These are phyloP conservation scores for Colletotrichum trifolii DNA, from an alignment of 2,329 filamentous ascomycete species.

Conservation along the genomic window DNA sequence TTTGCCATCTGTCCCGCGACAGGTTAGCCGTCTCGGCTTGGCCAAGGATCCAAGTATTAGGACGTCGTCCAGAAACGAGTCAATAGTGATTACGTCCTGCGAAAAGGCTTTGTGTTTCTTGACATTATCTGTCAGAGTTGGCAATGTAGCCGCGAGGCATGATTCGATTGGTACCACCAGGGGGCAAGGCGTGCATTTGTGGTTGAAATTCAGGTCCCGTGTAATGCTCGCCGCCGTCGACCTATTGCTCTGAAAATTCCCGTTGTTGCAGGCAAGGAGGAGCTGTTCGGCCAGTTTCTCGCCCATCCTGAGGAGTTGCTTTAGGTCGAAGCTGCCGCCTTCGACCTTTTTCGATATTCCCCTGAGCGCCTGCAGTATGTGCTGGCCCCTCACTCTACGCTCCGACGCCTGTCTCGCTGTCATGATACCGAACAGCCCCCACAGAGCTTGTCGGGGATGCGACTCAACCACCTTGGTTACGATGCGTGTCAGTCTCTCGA, in stretches of 20 bases:
- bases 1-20: conserved; percentile 88
- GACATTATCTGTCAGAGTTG: conserved; percentile 76
- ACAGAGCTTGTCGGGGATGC: conserved; percentile 92
- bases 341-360: conserved; percentile 63
- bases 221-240: conserved; percentile 78
- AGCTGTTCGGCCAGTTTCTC: conserved; percentile 87
- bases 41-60: conserved; percentile 91
- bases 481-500: conserved; percentile 79
- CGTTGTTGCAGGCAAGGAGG: conserved; percentile 81
- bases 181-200: conserved; percentile 82
- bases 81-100: conserved; percentile 85
- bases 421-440: conserved; percentile 88
- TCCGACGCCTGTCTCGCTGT: conserved; percentile 80
- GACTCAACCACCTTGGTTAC: conserved; percentile 86
- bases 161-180: conserved; percentile 91
- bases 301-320: conserved; percentile 77
- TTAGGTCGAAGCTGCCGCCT: conserved; percentile 68
- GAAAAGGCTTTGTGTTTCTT: conserved; percentile 89
- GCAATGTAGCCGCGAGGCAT: conserved; percentile 84
- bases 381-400: conserved; percentile 65
- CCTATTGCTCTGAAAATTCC: conserved; percentile 75
- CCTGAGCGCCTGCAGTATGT: conserved; percentile 63
- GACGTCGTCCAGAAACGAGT: conserved; percentile 85
- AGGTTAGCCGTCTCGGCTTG: conserved; percentile 88
- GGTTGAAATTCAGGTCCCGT: conserved; percentile 84